These are phyloP conservation scores for Linderina pennispora DNA, from an alignment of 192 early-diverging fungal genomes.

Conservation along the genomic window DNA sequence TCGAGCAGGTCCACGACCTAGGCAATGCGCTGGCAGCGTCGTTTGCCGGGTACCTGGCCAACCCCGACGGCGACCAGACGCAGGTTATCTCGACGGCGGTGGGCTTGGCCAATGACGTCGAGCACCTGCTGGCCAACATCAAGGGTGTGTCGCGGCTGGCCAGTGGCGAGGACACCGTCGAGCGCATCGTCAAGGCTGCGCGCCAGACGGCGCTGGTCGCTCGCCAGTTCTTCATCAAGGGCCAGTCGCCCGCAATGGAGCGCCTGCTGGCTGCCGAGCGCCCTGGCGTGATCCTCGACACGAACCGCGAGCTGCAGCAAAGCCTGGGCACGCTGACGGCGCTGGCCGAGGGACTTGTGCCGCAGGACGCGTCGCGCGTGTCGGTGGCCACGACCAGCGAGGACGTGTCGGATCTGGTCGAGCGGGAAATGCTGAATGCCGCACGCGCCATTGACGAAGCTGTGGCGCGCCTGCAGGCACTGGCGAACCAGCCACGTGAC, in stretches of 20 bases:
- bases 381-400: constrained; percentile 47
- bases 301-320: constrained; percentile 71
- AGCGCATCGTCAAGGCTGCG: constrained; percentile 68
- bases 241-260: constrained; percentile 72
- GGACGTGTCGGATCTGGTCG: constrained; percentile 89
- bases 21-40: constrained; percentile 58
- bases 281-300: constrained; percentile 66
- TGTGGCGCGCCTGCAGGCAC: constrained; percentile 67
- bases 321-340: constrained; percentile 65
- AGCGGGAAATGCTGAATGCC: constrained; percentile 88
- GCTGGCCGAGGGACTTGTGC: constrained; percentile 70
- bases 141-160: constrained; percentile 87
- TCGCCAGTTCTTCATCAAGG: constrained; percentile 79
- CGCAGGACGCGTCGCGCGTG: constrained; percentile 46
- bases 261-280: constrained; percentile 56
- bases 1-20: constrained; percentile 74
- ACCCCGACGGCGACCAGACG: constrained; percentile 73
- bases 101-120: constrained; percentile 71
- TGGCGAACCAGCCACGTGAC: constrained; percentile 74
- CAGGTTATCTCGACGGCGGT: constrained; percentile 77
- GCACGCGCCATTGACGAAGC: constrained; percentile 92
- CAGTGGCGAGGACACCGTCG: constrained; percentile 70
- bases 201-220: constrained; percentile 58
- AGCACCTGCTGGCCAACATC: constrained; percentile 77
- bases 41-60: constrained; percentile 44